Evolutionary conservation across 768 basidiomycete genomes (phyloP).

Genomic region (Calocybe gangraenosa): DNA sequence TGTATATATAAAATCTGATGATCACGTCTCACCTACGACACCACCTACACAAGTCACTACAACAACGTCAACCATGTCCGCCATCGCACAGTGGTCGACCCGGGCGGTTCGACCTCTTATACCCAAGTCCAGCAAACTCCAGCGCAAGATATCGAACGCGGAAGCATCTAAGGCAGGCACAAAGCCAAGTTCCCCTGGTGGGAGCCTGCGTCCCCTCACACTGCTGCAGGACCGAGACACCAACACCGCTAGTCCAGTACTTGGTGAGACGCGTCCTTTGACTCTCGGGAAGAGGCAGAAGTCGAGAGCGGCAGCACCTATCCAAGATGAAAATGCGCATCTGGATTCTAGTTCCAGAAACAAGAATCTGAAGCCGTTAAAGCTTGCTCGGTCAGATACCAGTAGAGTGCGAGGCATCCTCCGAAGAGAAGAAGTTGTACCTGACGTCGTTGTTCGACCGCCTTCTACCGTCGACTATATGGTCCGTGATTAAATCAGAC

Average conservation of each 20-base stretch:
- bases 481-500: constrained; percentile 32
- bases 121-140: constrained; percentile 45
- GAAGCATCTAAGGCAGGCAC: constrained; percentile 17
- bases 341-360: constrained; percentile 28
- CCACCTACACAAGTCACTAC: constrained; percentile 17
- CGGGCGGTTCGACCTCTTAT: constrained; percentile 50
- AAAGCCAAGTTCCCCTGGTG: constrained; percentile 36
- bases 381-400: constrained; percentile 59
- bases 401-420: constrained; percentile 55
- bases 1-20: constrained; percentile 60
- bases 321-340: constrained; percentile 35
- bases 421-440: constrained; percentile 51
- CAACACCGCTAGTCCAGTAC: constrained; percentile 23
- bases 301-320: constrained; percentile 23
- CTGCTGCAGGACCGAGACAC: constrained; percentile 58
- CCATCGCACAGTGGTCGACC: constrained; percentile 44
- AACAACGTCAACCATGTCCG: constrained; percentile 30
- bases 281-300: constrained; percentile 54
- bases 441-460: constrained; percentile 58
- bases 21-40: constrained; percentile 26
- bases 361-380: constrained; percentile 55
- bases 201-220: constrained; percentile 56
- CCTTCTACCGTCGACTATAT: constrained; percentile 48
- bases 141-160: constrained; percentile 35
- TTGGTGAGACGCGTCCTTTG: constrained; percentile 46